These are phyloP conservation scores for Vaccinium myrtillus DNA, from an alignment of 148 eudicot genomes.

Conservation along the genomic window DNA sequence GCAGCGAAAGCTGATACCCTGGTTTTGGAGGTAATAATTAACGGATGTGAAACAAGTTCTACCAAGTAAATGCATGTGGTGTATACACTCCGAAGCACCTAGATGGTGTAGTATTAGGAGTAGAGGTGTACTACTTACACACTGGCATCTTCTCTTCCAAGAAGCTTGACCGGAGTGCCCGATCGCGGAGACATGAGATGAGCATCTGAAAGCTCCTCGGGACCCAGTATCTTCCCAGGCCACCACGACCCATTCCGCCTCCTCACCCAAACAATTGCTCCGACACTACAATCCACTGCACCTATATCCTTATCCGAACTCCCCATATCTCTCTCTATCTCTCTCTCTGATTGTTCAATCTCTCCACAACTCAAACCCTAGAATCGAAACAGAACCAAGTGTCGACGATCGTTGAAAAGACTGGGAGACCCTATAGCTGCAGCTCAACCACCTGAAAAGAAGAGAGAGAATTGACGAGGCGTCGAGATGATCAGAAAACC, in stretches of 20 bases:
- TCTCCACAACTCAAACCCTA: not conserved
- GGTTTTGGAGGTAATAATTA: too few relatives aligned
- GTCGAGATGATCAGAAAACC: slow-evolving; percentile 19
- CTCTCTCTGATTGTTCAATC: slow-evolving; percentile 13
- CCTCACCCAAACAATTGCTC: slow-evolving; percentile 89
- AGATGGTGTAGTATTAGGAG: not conserved
- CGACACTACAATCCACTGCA: slow-evolving; percentile 54
- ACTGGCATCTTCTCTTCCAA: slow-evolving; percentile 95
- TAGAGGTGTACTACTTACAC: slow-evolving; percentile 53
- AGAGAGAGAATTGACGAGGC: slow-evolving; percentile 37
- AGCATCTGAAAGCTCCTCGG: slow-evolving; percentile 65
- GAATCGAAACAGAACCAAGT: slow-evolving; percentile 15
- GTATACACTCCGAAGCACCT: not conserved
- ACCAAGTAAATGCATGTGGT: not conserved
- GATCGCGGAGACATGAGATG: slow-evolving; percentile 90
- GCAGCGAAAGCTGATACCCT: too few relatives aligned
- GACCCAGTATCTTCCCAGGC: slow-evolving; percentile 91
- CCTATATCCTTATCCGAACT: slow-evolving; percentile 61
- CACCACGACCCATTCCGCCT: slow-evolving; percentile 97
- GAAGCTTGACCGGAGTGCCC: slow-evolving; percentile 97
- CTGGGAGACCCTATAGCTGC: slow-evolving; percentile 14
- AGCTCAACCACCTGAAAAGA: slow-evolving; percentile 53
- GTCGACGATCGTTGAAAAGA: slow-evolving; percentile 14
- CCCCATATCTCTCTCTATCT: slow-evolving; percentile 34
- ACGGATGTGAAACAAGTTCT: too few relatives aligned